These are phyloP conservation scores for Fusarium domesticum DNA, from an alignment of 2,329 filamentous ascomycete species.

Conservation along the genomic window DNA sequence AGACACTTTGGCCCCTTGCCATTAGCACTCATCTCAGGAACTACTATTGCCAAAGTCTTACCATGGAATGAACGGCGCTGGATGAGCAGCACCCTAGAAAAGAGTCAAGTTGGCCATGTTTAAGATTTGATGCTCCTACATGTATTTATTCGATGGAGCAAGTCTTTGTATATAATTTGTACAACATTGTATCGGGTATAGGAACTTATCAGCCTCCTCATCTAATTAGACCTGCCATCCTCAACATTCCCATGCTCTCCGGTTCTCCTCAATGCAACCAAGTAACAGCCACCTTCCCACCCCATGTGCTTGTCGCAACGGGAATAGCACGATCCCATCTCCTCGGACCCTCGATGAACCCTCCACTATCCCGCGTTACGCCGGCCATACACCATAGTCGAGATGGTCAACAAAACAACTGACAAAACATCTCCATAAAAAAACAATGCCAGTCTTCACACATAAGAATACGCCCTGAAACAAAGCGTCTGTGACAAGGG, in stretches of 20 bases:
- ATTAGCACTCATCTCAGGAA: conserved; percentile 78
- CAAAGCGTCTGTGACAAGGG: conserved; percentile 27
- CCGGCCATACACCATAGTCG: conserved; percentile 20
- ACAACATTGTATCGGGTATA: conserved; percentile 30
- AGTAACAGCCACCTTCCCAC: conserved; percentile 21
- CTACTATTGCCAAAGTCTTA: conserved; percentile 65
- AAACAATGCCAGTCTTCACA: conserved; percentile 22
- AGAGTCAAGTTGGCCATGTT: conserved; percentile 22
- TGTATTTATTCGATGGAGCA: background rate
- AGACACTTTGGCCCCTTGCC: conserved; percentile 83
- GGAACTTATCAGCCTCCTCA: conserved; percentile 26
- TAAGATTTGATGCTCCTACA: too few relatives aligned
- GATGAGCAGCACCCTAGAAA: conserved; percentile 45
- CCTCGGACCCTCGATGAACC: background rate
- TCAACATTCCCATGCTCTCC: conserved; percentile 10
- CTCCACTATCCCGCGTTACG: background rate
- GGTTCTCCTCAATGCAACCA: conserved; percentile 15
- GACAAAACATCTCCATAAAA: conserved; percentile 16
- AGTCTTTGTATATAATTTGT: conserved; percentile 21
- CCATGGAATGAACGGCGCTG: conserved; percentile 51
- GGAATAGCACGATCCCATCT: conserved; percentile 13
- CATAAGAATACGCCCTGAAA: conserved; percentile 20
- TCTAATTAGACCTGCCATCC: conserved; percentile 36
- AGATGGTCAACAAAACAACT: conserved; percentile 15
- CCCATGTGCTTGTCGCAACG: conserved; percentile 37